Conservation (phyloP, 208 protist species). For the Trichomonas gallinae region DNA sequence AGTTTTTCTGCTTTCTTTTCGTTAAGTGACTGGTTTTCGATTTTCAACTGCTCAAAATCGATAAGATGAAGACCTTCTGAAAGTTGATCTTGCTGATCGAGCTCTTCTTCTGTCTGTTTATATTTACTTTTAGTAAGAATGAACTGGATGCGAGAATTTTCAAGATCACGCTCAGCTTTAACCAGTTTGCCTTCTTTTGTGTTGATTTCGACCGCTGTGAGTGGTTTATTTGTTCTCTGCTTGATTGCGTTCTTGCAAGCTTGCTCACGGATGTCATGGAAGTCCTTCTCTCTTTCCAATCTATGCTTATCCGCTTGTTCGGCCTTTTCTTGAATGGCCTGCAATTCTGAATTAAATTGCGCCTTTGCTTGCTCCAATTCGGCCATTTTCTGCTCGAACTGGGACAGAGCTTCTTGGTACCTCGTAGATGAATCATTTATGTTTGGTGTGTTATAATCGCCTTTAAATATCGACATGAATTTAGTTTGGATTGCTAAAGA, state of each 20-base stretch:
- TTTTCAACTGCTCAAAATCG: slow-evolving; percentile 96
- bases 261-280: not conserved
- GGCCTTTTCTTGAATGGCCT: not conserved
- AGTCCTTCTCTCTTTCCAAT: not conserved
- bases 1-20: slow-evolving; percentile 94
- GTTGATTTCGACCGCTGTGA: not conserved
- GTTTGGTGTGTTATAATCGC: not conserved
- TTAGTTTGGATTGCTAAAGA: not conserved
- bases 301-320: not conserved
- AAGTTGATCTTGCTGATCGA: slow-evolving; percentile 56
- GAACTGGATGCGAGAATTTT: not conserved
- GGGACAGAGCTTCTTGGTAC: not conserved
- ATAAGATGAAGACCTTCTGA: slow-evolving; percentile 77
- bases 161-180: not conserved
- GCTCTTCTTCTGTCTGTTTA: slow-evolving; percentile 51
- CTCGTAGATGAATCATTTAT: not conserved
- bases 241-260: not conserved
- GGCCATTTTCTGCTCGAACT: not conserved
- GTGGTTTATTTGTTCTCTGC: slow-evolving; percentile 9
- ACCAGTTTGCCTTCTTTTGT: not conserved
- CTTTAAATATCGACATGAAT: not conserved
- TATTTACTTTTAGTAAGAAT: slow-evolving; percentile 30
- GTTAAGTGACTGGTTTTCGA: slow-evolving; percentile 90
- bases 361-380: not conserved
- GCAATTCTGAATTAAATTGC: not conserved